Evolutionary conservation across 2,329 filamentous ascomycete species (phyloP).

Genomic region (Hawksworthiomyces lignivorus): DNA sequence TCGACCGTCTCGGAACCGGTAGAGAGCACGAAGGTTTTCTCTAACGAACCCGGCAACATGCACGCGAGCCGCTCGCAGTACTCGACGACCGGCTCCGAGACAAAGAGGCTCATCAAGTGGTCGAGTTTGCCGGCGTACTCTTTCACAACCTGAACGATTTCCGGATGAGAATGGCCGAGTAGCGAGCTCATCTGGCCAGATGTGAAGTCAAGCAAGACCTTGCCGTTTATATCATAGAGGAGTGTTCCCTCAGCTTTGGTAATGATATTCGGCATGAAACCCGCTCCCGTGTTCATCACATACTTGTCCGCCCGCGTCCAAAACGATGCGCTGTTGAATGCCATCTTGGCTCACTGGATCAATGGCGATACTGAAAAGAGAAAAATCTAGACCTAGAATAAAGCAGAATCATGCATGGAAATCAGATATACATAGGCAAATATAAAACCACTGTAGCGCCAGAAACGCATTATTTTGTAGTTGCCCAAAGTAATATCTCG

Average conservation of each 20-base stretch:
- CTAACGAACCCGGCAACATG: conserved; percentile 37
- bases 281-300: conserved; percentile 34
- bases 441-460: no score
- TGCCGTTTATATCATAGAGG: conserved; percentile 35
- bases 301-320: conserved; percentile 30
- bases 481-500: no score
- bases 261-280: conserved; percentile 29
- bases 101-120: conserved; percentile 50
- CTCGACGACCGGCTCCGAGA: conserved; percentile 44
- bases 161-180: conserved; percentile 48
- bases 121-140: conserved; percentile 42
- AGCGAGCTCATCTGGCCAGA: conserved; percentile 53
- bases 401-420: no score
- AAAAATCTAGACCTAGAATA: no score
- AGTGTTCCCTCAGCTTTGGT: conserved; percentile 35
- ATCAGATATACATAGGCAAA: no score
- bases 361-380: no score
- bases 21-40: conserved; percentile 47
- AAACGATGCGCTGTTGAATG: no score
- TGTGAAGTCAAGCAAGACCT: conserved; percentile 48
- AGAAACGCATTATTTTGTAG: no score
- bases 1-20: conserved; percentile 11
- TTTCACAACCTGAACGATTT: conserved; percentile 45
- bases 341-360: no score
- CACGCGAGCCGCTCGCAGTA: conserved; percentile 41